Conservation (phyloP, 352 stramenopile genomes). For the Phytophthora citricola region DNA sequence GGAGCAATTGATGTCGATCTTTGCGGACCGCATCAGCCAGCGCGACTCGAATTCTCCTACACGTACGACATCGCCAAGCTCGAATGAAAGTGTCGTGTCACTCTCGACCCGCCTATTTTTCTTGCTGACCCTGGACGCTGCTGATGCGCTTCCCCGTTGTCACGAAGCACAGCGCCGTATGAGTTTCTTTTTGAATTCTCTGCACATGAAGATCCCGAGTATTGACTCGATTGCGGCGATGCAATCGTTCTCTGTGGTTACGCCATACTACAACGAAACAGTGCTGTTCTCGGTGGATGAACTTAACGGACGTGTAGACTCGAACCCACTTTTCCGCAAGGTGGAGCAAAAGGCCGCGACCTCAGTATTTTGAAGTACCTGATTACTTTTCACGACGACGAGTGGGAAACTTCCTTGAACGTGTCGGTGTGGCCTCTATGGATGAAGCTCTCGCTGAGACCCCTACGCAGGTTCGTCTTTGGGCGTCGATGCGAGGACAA, state of each 20-base stretch:
- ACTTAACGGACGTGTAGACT: constrained; percentile 80
- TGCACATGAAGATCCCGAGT: constrained; percentile 89
- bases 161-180: constrained; percentile 88
- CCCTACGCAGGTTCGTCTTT: constrained; percentile 85
- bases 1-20: constrained; percentile 76
- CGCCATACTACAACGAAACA: constrained; percentile 91
- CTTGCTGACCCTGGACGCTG: constrained; percentile 84
- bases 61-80: constrained; percentile 61
- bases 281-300: constrained; percentile 88
- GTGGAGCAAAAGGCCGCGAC: constrained; percentile 82
- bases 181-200: constrained; percentile 91
- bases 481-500: constrained; percentile 88
- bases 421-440: constrained; percentile 75
- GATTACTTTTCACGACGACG: constrained; percentile 87
- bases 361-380: constrained; percentile 91
- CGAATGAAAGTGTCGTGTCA: constrained; percentile 83
- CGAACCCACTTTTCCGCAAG: constrained; percentile 87
- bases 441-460: constrained; percentile 83
- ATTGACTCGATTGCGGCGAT: constrained; percentile 87
- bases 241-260: constrained; percentile 90
- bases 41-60: constrained; percentile 52
- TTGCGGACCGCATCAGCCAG: constrained; percentile 73
- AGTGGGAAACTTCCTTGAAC: constrained; percentile 91
- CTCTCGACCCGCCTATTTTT: constrained; percentile 85
- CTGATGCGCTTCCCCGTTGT: constrained; percentile 82